Conservation (phyloP, 1,139 yeast species). For the Taphrina wiesneri region DNA sequence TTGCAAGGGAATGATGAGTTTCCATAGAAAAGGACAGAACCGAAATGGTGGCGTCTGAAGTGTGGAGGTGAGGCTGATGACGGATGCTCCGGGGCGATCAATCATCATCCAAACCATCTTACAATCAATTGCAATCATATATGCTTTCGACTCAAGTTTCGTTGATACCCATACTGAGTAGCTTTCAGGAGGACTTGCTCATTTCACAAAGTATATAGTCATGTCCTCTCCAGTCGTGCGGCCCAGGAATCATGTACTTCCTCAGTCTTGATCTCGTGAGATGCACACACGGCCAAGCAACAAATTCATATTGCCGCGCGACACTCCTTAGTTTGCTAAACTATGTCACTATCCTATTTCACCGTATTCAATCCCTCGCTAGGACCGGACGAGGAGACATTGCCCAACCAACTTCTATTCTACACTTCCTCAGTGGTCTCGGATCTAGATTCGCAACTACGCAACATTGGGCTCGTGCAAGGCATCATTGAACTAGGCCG, state of each 20-base stretch:
- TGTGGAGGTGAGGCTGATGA: no score
- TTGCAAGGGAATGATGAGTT: background rate
- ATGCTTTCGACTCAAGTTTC: no score
- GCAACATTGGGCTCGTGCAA: slow-evolving; percentile 41
- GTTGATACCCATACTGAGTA: no score
- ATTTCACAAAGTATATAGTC: no score
- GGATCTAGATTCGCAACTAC: slow-evolving; percentile 39
- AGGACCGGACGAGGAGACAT: slow-evolving; percentile 40
- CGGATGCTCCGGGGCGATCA: no score
- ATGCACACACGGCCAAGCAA: background rate
- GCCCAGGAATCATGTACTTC: no score
- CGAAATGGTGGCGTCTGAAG: background rate
- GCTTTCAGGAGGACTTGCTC: no score
- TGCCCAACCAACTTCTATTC: slow-evolving; percentile 40
- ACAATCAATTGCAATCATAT: no score
- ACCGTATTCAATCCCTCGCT: slow-evolving; percentile 41
- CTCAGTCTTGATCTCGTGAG: no score
- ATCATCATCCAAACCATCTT: no score
- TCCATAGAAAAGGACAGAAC: background rate
- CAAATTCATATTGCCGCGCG: background rate
- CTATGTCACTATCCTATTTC: slow-evolving; percentile 40
- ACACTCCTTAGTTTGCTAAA: background rate
- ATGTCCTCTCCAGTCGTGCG: no score
- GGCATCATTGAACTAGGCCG: slow-evolving; percentile 41
- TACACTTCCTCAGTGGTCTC: slow-evolving; percentile 39